Evolutionary conservation across 495 filamentous ascomycete species (phyloP), one percentile per base, ranked within the genome.

Genomic region (Darksidea phi): DNA sequence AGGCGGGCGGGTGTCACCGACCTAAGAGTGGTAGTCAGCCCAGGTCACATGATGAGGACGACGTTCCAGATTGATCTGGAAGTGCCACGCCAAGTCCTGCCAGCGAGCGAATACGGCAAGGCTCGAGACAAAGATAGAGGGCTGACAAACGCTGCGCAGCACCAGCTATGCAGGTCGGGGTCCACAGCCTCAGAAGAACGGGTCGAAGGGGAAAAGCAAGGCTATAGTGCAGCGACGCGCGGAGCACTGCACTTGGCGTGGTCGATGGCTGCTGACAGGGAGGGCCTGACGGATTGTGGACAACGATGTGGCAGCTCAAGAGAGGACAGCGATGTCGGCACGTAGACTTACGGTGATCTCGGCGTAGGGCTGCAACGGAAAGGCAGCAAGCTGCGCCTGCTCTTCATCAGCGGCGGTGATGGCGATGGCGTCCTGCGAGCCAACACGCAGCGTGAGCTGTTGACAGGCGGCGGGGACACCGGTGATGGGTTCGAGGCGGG

Each of bases 401-500:
- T 90, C 88, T 73, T 92, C 88, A 72, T 91, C 81, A 38, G 71
- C 76, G 23, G 85, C 84, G 66, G 84, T 81, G 63, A 91, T 72
- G 45, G 80, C 70, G 48, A 82, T 76, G 57, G 74, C 76, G 28
- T 83, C 73, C 63, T 78, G 78, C 49, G 80, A 77, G 57, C 73
- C 76, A 28, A 84, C 76, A 67, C 82, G 86, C 71, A 91, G 76
- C 45, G 73, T 81, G 50, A 98, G 80, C 51, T 79, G 82, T 74
- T 97, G 95, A 59, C 82, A 84, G 10, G 81, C 80, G 11, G 91
- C 89, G 1, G 94, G 91, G 17, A 98, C 84, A 52, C 94, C 94
- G 1, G 94, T 98, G 76, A 98, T 84, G 60, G 92, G 88, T 71
- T 97, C 92, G 43, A 98, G 84, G 75, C 95, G 96, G 21, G 78